phyloP scores from a whole-genome alignment of 192 early-diverging fungal species.

The Coemansia sp. region DNA sequence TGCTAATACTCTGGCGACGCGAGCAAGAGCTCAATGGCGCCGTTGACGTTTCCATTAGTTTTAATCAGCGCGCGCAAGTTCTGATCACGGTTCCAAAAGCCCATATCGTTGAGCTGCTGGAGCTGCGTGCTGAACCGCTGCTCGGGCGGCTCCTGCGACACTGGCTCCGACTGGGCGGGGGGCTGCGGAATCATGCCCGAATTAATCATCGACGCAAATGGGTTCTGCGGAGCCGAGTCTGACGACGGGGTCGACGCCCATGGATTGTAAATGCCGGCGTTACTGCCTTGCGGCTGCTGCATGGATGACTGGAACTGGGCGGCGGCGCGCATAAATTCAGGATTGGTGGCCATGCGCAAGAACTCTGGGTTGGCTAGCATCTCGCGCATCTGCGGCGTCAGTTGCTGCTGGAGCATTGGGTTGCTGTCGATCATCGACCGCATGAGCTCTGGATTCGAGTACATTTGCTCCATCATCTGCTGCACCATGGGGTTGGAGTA shows the following conservation, averaged over 20 bases:
- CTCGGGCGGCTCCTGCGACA: slow-evolving; percentile 46
- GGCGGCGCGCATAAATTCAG: slow-evolving; percentile 73
- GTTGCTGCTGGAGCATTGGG: slow-evolving; percentile 69
- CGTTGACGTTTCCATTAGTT: slow-evolving; percentile 87
- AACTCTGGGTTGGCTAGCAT: slow-evolving; percentile 80
- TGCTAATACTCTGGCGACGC: slow-evolving; percentile 17
- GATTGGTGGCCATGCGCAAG: slow-evolving; percentile 82
- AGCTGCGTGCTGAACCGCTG: slow-evolving; percentile 73
- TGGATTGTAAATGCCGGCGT: slow-evolving; percentile 35
- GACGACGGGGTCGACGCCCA: slow-evolving; percentile 34
- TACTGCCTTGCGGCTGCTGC: slow-evolving; percentile 27
- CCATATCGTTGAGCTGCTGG: slow-evolving; percentile 92
- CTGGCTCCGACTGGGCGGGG: too few species aligned
- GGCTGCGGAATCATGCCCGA: slow-evolving; percentile 4
- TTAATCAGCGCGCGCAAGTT: slow-evolving; percentile 86
- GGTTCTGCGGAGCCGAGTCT: not conserved
- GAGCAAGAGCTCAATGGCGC: slow-evolving; percentile 85
- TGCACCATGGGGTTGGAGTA: slow-evolving; percentile 83
- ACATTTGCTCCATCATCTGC: slow-evolving; percentile 76
- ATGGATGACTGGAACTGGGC: slow-evolving; percentile 63
- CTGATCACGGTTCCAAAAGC: slow-evolving; percentile 83
- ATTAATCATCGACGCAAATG: not conserved
- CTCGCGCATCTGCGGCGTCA: slow-evolving; percentile 84
- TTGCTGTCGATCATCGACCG: slow-evolving; percentile 82
- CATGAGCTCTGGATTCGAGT: slow-evolving; percentile 83